Evolutionary conservation across 805 yeast species (phyloP).

Genomic region (Cyberlindnera mrakii): DNA sequence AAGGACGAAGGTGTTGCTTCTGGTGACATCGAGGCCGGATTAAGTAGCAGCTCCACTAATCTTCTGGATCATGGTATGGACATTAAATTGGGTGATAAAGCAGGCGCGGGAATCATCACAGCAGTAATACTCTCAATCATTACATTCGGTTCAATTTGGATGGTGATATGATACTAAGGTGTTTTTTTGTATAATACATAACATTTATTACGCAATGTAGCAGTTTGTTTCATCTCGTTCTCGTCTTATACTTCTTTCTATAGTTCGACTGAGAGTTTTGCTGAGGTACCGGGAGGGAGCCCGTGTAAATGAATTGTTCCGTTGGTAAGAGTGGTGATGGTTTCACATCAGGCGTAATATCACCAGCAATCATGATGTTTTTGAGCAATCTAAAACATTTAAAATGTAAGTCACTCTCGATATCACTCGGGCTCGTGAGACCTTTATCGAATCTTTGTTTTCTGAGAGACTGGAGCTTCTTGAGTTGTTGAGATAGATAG

Average conservation of each 20-base stretch:
- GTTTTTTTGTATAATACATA: too few species aligned
- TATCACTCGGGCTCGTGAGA: constrained; percentile 32
- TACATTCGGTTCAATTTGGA: constrained; percentile 71
- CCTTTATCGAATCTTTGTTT: constrained; percentile 33
- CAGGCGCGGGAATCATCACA: constrained; percentile 85
- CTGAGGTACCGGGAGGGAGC: constrained; percentile 66
- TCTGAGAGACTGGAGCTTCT: constrained; percentile 46
- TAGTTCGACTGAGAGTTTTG: constrained; percentile 10
- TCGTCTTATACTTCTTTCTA: constrained; percentile 19
- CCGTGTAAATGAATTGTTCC: constrained; percentile 65
- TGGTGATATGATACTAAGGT: constrained; percentile 39
- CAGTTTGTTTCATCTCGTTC: constrained; percentile 8
- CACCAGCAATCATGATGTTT: constrained; percentile 34
- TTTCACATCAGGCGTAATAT: constrained; percentile 27
- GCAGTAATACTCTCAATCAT: constrained; percentile 57
- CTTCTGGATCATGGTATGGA: constrained; percentile 31
- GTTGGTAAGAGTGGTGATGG: constrained; percentile 51
- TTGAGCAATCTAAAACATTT: constrained; percentile 41
- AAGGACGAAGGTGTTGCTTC: constrained; percentile 44
- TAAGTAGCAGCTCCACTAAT: constrained; percentile 31
- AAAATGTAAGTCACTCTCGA: constrained; percentile 38
- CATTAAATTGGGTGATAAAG: constrained; percentile 58
- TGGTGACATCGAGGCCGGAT: constrained; percentile 49
- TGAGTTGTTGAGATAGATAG: constrained; percentile 38
- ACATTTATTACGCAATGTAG: too few species aligned